Evolutionary conservation across 805 yeast genomes (phyloP), one percentile per base, ranked within the genome.

Genomic region (Yarrowia sp.): DNA sequence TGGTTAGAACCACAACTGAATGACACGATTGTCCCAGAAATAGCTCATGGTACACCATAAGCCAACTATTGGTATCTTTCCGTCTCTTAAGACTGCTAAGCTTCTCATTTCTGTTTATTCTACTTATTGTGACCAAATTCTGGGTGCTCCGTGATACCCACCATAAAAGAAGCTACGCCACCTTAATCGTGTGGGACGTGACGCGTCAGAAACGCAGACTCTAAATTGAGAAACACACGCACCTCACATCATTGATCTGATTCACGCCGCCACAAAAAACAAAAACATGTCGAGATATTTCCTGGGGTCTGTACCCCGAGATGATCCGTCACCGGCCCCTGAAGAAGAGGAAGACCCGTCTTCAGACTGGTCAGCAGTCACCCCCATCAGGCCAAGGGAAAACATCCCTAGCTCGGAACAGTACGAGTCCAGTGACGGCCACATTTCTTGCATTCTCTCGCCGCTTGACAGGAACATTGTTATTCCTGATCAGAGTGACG

Each of bases 391-490:
- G 14, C 54, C 54, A 5, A 32, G 54, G 40, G 41, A 38, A 14
- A 26, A 38, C 40, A 22, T 54, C 8, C 61, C 61, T n/a, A 54
- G 61, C 26, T 54, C 61, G 7, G 61, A 54, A n/a, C 61, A 38
- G 21, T 54, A 54, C 35, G 61, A 33, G 32, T 54, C 61, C 61
- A 54, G 61, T 26, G 61, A 54, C 32, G 61, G 61, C 19, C 61
- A 54, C 32, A 26, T 54, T 24, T 54, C 61, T 24, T 54, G 61
- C 61, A 54, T 54, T 54, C 61, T 54, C 14, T 54, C 61, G 24
- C 61, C 61, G 1, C 35, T 54, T 0, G 46, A 54, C 26, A 24
- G 35, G 36, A 24, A 33, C 43, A 35, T 51, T n/a, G 33, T 24
- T 24, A 38, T 38, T 17, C 33, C 44, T 11, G 54, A 48, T 12